Percentiles rank a stretch among this genome's conserved stretches.
Evolutionary conservation across 768 basidiomycete genomes (phyloP).

Genomic region (Mycena albidolilacea): DNA sequence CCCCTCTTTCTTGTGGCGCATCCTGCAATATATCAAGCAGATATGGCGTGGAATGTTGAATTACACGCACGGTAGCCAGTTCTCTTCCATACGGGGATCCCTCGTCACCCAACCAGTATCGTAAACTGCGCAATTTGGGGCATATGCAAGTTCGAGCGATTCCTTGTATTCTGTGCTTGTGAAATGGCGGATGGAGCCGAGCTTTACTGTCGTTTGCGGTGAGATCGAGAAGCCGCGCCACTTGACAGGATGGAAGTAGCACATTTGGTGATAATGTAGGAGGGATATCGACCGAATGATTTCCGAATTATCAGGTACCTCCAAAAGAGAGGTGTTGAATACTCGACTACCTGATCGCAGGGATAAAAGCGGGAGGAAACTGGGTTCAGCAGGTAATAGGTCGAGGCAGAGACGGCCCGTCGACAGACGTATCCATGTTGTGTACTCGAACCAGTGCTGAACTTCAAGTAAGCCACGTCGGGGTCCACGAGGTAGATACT

Average conservation of each 20-base stretch:
- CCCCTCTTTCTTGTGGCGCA: not conserved
- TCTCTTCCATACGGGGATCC: too few relatives aligned
- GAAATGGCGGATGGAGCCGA: slow-evolving; percentile 8
- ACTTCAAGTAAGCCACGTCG: not conserved
- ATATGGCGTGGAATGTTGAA: too few relatives aligned
- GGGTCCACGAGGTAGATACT: not conserved
- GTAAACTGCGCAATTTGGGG: not conserved
- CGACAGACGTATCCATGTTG: slow-evolving; percentile 10
- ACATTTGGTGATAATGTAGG: not conserved
- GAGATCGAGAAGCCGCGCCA: not conserved
- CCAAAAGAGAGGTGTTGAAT: too few relatives aligned
- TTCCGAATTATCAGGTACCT: not conserved
- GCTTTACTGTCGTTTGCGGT: not conserved
- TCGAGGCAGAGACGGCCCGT: slow-evolving; percentile 7
- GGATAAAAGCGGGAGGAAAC: too few relatives aligned
- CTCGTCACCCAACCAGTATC: too few relatives aligned
- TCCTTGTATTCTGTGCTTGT: not conserved
- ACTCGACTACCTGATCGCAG: too few relatives aligned
- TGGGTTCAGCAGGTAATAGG: not conserved
- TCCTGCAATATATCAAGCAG: too few relatives aligned
- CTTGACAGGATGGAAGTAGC: not conserved
- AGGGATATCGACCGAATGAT: slow-evolving; percentile 6
- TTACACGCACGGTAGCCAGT: too few relatives aligned
- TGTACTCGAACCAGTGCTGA: not conserved
- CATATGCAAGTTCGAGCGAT: not conserved